Conservation (phyloP, 495 filamentous ascomycete species). For the Jackrogersella multiformis region DNA sequence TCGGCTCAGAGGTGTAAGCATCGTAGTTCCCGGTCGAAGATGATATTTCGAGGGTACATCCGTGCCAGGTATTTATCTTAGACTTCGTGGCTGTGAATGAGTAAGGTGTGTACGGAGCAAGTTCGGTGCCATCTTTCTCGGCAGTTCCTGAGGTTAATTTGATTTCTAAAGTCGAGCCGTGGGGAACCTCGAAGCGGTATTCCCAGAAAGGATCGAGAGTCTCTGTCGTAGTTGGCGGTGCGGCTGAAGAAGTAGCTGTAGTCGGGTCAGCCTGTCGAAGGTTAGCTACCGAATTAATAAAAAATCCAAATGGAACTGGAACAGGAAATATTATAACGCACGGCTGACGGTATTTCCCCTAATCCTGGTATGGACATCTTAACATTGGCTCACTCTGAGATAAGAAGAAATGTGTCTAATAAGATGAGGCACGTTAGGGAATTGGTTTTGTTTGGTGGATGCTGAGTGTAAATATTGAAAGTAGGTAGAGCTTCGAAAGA, state of each 20-base stretch:
- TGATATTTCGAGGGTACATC: conserved; percentile 82
- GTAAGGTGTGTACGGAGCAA: conserved; percentile 82
- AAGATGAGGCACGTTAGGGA: neutral
- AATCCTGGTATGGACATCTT: conserved; percentile 62
- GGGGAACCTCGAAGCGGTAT: conserved; percentile 92
- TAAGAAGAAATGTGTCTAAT: neutral
- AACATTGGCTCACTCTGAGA: neutral
- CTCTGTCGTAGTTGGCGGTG: conserved; percentile 38
- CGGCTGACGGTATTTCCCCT: conserved; percentile 57
- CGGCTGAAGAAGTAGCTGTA: conserved; percentile 36
- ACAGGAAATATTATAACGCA: conserved; percentile 40
- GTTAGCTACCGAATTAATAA: conserved; percentile 16
- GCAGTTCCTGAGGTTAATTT: conserved; percentile 80
- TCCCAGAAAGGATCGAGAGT: conserved; percentile 66
- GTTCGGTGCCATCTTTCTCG: conserved; percentile 95
- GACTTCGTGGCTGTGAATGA: conserved; percentile 84
- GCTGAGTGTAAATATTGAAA: neutral
- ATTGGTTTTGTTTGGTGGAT: neutral
- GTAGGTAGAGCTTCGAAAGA: neutral
- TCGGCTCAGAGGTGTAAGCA: conserved; percentile 71
- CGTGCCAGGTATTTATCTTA: conserved; percentile 90
- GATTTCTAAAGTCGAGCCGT: conserved; percentile 64
- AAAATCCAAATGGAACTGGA: neutral
- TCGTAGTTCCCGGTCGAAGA: conserved; percentile 56
- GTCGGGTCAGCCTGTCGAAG: conserved; percentile 37